Evolutionary conservation across 805 yeast genomes (phyloP).

Genomic region (Ogataea minuta): DNA sequence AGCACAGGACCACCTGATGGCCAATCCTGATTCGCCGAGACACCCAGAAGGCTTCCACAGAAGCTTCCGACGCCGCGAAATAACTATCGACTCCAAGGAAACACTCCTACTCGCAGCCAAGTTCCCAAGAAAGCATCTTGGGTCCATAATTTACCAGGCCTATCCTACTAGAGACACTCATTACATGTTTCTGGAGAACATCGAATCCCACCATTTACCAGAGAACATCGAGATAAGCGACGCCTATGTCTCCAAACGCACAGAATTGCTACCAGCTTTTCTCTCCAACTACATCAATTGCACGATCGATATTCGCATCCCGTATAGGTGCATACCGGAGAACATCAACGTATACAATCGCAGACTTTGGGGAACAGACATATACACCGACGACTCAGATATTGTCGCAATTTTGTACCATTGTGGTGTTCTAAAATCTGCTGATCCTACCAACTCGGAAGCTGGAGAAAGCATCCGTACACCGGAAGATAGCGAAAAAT

Average conservation of each 20-base stretch:
- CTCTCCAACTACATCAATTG: slow-evolving; percentile 42
- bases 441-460: slow-evolving; percentile 26
- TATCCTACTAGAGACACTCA: slow-evolving; percentile 47
- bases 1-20: slow-evolving; percentile 15
- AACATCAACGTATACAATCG: slow-evolving; percentile 47
- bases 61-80: slow-evolving; percentile 8
- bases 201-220: slow-evolving; percentile 19
- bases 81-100: slow-evolving; percentile 37
- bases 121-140: slow-evolving; percentile 48
- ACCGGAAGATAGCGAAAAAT: slow-evolving; percentile 1
- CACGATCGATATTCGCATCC: slow-evolving; percentile 55
- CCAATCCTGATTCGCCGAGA: slow-evolving; percentile 8
- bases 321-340: slow-evolving; percentile 41
- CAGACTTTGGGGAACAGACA: slow-evolving; percentile 85
- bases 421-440: slow-evolving; percentile 57
- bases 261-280: slow-evolving; percentile 31
- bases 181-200: slow-evolving; percentile 20
- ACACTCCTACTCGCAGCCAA: slow-evolving; percentile 39
- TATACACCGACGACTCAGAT: slow-evolving; percentile 94
- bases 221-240: slow-evolving; percentile 20
- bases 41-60: not conserved
- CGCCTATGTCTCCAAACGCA: slow-evolving; percentile 29
- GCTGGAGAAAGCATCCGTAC: slow-evolving; percentile 1
- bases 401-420: slow-evolving; percentile 72
- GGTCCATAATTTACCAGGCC: slow-evolving; percentile 56